Conservation (phyloP, 768 basidiomycete species). For the Suillus discolor region DNA sequence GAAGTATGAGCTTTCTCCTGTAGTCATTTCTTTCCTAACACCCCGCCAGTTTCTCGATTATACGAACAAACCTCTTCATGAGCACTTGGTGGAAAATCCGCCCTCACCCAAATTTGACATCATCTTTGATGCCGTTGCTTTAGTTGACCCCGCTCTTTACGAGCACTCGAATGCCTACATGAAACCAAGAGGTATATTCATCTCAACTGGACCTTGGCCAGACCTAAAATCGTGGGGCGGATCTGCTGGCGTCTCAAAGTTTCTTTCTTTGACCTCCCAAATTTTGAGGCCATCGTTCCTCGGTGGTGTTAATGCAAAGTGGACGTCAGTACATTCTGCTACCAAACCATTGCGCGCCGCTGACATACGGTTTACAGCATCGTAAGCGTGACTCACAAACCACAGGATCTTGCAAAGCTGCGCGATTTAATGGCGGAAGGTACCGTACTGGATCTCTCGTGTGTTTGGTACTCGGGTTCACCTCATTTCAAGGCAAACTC, state of each 20-base stretch:
- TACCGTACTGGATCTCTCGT: slow-evolving; percentile 17
- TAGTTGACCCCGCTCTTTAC: slow-evolving; percentile 52
- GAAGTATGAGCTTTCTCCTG: slow-evolving; percentile 42
- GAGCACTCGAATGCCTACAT: slow-evolving; percentile 53
- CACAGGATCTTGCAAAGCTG: slow-evolving; percentile 39
- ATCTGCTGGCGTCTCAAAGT: slow-evolving; percentile 29
- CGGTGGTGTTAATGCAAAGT: slow-evolving; percentile 52
- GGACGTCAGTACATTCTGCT: slow-evolving; percentile 39
- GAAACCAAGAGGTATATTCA: slow-evolving; percentile 49
- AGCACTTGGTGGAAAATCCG: slow-evolving; percentile 46
- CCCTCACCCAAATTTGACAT: slow-evolving; percentile 56
- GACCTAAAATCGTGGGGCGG: slow-evolving; percentile 27
- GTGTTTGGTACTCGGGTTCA: not conserved
- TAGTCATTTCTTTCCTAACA: not conserved
- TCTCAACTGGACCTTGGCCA: slow-evolving; percentile 54
- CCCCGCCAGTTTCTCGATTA: slow-evolving; percentile 60
- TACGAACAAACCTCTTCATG: slow-evolving; percentile 49
- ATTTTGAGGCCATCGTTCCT: slow-evolving; percentile 47
- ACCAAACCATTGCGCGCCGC: not conserved
- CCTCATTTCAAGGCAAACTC: slow-evolving; percentile 42
- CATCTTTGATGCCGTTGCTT: slow-evolving; percentile 61
- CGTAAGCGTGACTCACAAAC: slow-evolving; percentile 33
- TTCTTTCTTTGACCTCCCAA: slow-evolving; percentile 28
- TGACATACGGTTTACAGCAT: slow-evolving; percentile 30
- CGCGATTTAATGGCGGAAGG: slow-evolving; percentile 45